phyloP scores from a whole-genome alignment of 306 rosid genomes.

The apple (Malus domestica) region ASM211411v1 NC_041795.1:30979501-30980000 shows the following conservation, averaged over 20 bases:
- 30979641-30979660: too few relatives aligned
- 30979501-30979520: conserved; percentile 62
- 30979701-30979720: too few relatives aligned
- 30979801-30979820: conserved; percentile 44
- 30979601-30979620: conserved; percentile 50
- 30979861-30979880: conserved; percentile 37
- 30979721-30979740: too few relatives aligned
- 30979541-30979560: conserved; percentile 79
- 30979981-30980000: conserved; percentile 20
- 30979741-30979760: not conserved
- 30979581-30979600: conserved; percentile 43
- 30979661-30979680: too few relatives aligned
- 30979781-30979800: conserved; percentile 46
- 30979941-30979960: conserved; percentile 47
- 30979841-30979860: conserved; percentile 38
- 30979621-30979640: conserved; percentile 42
- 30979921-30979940: conserved; percentile 30
- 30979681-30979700: too few relatives aligned
- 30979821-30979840: conserved; percentile 42
- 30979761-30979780: conserved; percentile 34
- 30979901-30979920: conserved; percentile 37
- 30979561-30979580: conserved; percentile 58
- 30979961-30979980: conserved; percentile 20
- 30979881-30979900: conserved; percentile 45
- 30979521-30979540: conserved; percentile 70